phyloP scores from a whole-genome alignment of 1,139 yeast species.

The Yamadazyma buinensis region DNA sequence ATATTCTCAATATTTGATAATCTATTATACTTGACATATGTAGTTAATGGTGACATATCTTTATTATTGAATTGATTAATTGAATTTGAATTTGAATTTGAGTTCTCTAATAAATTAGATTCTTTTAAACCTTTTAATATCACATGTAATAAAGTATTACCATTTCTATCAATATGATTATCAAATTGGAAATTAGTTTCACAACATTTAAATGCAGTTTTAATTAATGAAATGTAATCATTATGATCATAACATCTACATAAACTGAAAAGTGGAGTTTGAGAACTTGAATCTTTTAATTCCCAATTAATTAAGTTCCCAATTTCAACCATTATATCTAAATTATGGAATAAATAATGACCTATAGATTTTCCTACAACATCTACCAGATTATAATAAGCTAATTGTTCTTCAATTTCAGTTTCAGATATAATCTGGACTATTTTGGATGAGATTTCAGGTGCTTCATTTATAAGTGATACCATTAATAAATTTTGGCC shows the following conservation, averaged over 20 bases:
- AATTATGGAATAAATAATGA: conserved; percentile 67
- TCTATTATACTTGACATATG: conserved; percentile 68
- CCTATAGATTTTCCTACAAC: conserved; percentile 58
- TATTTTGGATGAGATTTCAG: conserved; percentile 44
- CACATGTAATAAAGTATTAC: conserved; percentile 76
- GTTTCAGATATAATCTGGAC: conserved; percentile 42
- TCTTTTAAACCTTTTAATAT: conserved; percentile 45
- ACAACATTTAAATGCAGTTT: conserved; percentile 44
- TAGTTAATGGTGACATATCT: conserved; percentile 66
- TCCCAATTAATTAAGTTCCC: conserved; percentile 71
- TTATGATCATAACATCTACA: conserved; percentile 81
- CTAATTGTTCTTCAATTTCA: conserved; percentile 42
- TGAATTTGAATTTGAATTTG: conserved; percentile 38
- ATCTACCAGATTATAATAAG: conserved; percentile 53
- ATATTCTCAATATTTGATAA: conserved; percentile 52
- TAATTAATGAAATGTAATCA: conserved; percentile 51
- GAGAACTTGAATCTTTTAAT: conserved; percentile 59
- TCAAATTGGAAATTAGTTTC: conserved; percentile 36
- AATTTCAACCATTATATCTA: conserved; percentile 46
- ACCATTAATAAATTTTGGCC: conserved; percentile 55
- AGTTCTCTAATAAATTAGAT: conserved; percentile 30
- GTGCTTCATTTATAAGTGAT: conserved; percentile 56
- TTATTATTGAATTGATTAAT: conserved; percentile 62
- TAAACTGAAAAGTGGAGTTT: conserved; percentile 76
- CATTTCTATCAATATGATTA: conserved; percentile 68